Percentiles rank a stretch among this genome's conserved stretches.
Conservation (phyloP, 805 yeast species). For the Kluyveromyces siamensis region DNA sequence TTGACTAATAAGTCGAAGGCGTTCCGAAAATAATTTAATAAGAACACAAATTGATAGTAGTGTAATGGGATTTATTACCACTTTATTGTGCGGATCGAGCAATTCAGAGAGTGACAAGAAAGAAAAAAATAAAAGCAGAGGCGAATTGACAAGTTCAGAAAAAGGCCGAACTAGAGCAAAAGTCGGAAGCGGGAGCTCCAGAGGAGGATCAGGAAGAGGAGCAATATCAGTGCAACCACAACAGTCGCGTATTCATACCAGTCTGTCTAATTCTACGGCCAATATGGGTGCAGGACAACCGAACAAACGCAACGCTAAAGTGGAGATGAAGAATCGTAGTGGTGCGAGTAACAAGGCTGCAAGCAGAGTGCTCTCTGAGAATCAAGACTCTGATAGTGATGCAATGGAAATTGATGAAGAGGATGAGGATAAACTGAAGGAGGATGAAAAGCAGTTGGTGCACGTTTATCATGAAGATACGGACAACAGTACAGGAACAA, state of each 20-base stretch:
- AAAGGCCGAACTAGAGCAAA: not conserved
- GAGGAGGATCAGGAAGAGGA: not conserved
- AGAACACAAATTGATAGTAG: not conserved
- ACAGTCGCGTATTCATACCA: conserved; percentile 9
- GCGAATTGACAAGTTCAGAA: not conserved
- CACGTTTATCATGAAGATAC: conserved; percentile 21
- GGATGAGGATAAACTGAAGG: conserved; percentile 5
- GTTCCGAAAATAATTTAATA: not conserved
- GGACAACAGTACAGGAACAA: conserved; percentile 21
- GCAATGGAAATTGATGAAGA: conserved; percentile 13
- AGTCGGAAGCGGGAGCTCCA: not conserved
- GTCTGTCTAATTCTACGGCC: conserved; percentile 12
- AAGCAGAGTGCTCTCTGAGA: not conserved
- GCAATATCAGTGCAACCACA: conserved; percentile 1
- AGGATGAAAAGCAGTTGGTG: conserved; percentile 16
- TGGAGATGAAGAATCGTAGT: not conserved
- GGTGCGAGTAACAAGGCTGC: not conserved
- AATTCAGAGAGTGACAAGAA: conserved; percentile 1
- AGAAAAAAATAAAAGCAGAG: not conserved
- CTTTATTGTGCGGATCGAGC: conserved; percentile 27
- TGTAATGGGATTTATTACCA: conserved; percentile 31
- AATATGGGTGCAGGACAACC: conserved; percentile 6
- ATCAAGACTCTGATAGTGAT: conserved; percentile 8
- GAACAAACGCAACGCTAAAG: not conserved
- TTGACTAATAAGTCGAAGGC: not conserved